These are phyloP conservation scores for Wallemia mellicola DNA, from an alignment of 1,284 basidiomycete genomes.

Conservation along the genomic window DNA sequence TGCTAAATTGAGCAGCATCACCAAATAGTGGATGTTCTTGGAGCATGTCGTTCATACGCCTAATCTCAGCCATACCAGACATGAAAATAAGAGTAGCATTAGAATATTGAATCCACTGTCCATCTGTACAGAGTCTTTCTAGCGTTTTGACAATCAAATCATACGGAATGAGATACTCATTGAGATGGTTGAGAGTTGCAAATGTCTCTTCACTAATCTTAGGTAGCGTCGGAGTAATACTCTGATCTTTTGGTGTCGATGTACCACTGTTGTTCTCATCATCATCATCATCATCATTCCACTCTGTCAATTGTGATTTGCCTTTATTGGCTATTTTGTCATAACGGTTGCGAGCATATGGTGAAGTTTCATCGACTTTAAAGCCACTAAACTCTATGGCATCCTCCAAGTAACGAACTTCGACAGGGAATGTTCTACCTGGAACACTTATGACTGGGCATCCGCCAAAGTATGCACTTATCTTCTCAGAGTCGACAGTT, in stretches of 20 bases:
- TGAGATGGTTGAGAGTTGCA: slow-evolving; percentile 52
- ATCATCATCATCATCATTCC: slow-evolving; percentile 45
- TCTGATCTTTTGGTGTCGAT: not conserved
- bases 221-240: slow-evolving; percentile 13
- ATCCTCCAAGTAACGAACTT: slow-evolving; percentile 66
- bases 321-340: slow-evolving; percentile 31
- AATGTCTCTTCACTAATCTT: slow-evolving; percentile 42
- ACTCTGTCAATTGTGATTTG: slow-evolving; percentile 26
- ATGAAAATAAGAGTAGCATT: slow-evolving; percentile 70
- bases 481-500: slow-evolving; percentile 77
- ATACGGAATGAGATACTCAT: slow-evolving; percentile 68
- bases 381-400: slow-evolving; percentile 66
- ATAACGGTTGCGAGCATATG: slow-evolving; percentile 33
- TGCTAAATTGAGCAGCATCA: slow-evolving; percentile 30
- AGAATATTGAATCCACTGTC: slow-evolving; percentile 29
- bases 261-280: slow-evolving; percentile 26
- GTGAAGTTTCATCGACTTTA: slow-evolving; percentile 51
- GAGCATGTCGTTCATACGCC: slow-evolving; percentile 55
- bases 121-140: slow-evolving; percentile 42
- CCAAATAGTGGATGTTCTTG: slow-evolving; percentile 47
- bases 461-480: slow-evolving; percentile 69
- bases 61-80: slow-evolving; percentile 33
- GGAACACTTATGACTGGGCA: slow-evolving; percentile 72
- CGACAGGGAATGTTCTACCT: slow-evolving; percentile 89
- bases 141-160: slow-evolving; percentile 23